Base-by-base conservation (phyloP, 495 filamentous ascomycete species). In the Podospora pseudopauciseta region DNA sequence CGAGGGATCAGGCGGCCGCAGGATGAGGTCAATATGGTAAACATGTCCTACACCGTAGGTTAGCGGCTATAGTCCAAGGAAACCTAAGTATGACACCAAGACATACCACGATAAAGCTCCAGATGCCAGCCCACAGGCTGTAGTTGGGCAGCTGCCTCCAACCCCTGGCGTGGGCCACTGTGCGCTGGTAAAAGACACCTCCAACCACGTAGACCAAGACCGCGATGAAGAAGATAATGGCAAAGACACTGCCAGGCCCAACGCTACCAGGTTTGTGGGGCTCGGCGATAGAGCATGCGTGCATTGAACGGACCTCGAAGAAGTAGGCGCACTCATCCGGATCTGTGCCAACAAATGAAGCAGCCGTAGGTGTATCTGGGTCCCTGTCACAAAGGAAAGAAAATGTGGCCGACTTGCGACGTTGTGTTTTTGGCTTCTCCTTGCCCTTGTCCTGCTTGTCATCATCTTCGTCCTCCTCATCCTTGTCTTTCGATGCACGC, bases 121-220 rank as follows among this genome's bases (percentile, higher is more conserved):
- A 84, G 55, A 97, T 90, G n/a, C 92, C 89, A 32, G 91, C 88
- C 96, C 96, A 99, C 63, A 97, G 83, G 68, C 85, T 87, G 81
- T 94, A 97, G 78, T 99, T 97, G 18, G 96, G 96, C 67, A 97
- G 83, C 75, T 98, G 96, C 70, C 91, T 86, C 96, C 94, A 99
- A 30, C 96, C 96, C 39, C 96, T 85, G 65, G 96, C 93, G 76
- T 98, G 92, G 81, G 93, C 91, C 66, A 99, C 96, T 13, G 91
- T 96, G 60, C 96, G 88, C 75, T 97, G 93, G 79, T 98, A 99
- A 53, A 96, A 91, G 73, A 95, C 91, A 72, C 96, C 96, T 66
- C 96, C 96, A 27, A 96, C 81, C 54, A 97, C 77, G 79, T 99
- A 99, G 26, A 93, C 96, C 4, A 92, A 81, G 18, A 96, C 85